Conservation (phyloP, 768 basidiomycete genomes). For the Russula abietina region DNA sequence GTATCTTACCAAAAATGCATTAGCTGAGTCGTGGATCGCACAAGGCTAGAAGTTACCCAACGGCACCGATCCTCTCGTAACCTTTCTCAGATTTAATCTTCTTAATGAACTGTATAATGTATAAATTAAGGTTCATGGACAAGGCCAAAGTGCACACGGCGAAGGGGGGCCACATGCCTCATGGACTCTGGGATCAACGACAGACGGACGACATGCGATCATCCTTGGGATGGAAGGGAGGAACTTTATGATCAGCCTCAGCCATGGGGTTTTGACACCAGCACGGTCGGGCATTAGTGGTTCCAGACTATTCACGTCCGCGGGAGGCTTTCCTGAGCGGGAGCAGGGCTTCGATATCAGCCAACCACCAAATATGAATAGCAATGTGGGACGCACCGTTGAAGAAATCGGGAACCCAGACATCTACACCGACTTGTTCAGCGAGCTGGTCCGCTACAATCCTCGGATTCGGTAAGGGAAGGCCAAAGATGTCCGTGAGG, state of each 20-base stretch:
- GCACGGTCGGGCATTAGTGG: constrained; percentile 32
- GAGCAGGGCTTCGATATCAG: neutral
- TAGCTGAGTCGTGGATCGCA: neutral
- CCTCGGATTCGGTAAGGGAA: constrained; percentile 46
- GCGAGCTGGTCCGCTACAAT: constrained; percentile 53
- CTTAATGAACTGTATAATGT: constrained; percentile 34
- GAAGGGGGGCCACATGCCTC: constrained; percentile 24
- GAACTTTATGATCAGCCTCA: constrained; percentile 22
- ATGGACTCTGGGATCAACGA: constrained; percentile 29
- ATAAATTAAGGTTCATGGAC: neutral
- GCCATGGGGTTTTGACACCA: constrained; percentile 25
- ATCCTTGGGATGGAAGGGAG: constrained; percentile 27
- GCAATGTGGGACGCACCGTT: constrained; percentile 34
- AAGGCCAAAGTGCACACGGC: neutral
- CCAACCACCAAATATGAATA: neutral
- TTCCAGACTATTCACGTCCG: constrained; percentile 29
- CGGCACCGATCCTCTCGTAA: constrained; percentile 38
- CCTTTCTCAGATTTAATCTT: constrained; percentile 35
- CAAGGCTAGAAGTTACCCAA: constrained; percentile 33
- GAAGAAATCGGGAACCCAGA: constrained; percentile 63
- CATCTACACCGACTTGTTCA: constrained; percentile 47
- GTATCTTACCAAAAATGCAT: constrained; percentile 29
- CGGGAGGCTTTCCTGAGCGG: constrained; percentile 30
- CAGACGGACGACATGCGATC: constrained; percentile 28
- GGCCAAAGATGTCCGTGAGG: constrained; percentile 52